Conservation (phyloP, 176 grass and related monocot genomes). For the Otatea glauca region DNA sequence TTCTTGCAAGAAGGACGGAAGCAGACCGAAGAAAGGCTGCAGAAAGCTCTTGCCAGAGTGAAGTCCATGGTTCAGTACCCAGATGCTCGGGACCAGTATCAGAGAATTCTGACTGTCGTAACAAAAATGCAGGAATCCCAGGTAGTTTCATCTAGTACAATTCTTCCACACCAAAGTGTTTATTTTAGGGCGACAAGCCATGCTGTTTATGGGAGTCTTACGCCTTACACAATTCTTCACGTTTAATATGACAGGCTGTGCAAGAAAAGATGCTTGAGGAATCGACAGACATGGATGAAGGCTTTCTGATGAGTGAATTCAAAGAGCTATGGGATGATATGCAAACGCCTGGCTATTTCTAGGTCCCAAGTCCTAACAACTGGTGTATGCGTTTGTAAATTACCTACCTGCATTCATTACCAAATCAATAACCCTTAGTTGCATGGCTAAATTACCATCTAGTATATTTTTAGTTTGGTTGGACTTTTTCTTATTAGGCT, state of each 20-base stretch:
- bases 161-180: background rate
- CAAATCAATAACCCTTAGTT: slow-evolving; percentile 17
- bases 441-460: slow-evolving; percentile 22
- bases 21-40: slow-evolving; percentile 78
- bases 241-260: slow-evolving; percentile 59
- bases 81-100: slow-evolving; percentile 83
- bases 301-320: slow-evolving; percentile 74
- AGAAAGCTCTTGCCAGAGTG: slow-evolving; percentile 93
- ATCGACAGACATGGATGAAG: slow-evolving; percentile 60
- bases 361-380: slow-evolving; percentile 23
- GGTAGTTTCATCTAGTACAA: slow-evolving; percentile 44
- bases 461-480: slow-evolving; percentile 26
- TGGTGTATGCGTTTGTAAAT: slow-evolving; percentile 46
- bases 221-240: background rate
- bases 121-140: slow-evolving; percentile 89
- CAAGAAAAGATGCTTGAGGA: slow-evolving; percentile 66
- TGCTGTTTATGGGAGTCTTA: background rate
- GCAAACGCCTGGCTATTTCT: slow-evolving; percentile 51
- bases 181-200: background rate
- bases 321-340: slow-evolving; percentile 76
- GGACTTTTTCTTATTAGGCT: background rate
- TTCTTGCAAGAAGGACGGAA: slow-evolving; percentile 74
- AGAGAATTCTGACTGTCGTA: slow-evolving; percentile 78
- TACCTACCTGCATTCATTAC: slow-evolving; percentile 7
- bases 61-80: slow-evolving; percentile 89